These are phyloP conservation scores for Leccinellum albellum DNA, from an alignment of 768 basidiomycete species.

Conservation along the genomic window DNA sequence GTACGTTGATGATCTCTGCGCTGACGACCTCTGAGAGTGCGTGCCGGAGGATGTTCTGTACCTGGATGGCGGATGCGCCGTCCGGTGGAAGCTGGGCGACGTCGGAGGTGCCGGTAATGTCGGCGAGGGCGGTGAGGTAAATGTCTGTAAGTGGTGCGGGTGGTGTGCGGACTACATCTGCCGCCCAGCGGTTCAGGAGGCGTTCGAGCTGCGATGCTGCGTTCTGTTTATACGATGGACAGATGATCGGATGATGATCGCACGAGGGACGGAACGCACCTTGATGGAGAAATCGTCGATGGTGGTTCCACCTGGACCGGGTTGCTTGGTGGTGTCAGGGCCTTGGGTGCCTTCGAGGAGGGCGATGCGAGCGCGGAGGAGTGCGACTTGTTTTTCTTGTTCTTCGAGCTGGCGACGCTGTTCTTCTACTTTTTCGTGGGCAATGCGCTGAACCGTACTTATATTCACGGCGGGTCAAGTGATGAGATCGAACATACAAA, in stretches of 20 bases:
- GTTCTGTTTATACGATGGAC: constrained; percentile 44
- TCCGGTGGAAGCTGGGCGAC: constrained; percentile 39
- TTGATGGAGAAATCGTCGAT: constrained; percentile 89
- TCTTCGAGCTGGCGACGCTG: constrained; percentile 76
- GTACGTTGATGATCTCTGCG: constrained; percentile 78
- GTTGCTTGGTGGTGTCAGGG: constrained; percentile 28
- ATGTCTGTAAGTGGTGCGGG: constrained; percentile 51
- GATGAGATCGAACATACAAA: constrained; percentile 50
- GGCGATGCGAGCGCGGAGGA: constrained; percentile 65
- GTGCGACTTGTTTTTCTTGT: constrained; percentile 79
- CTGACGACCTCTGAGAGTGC: constrained; percentile 71
- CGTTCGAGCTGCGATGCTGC: constrained; percentile 79
- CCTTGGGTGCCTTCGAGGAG: constrained; percentile 58
- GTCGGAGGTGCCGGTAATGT: constrained; percentile 45
- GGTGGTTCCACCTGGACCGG: constrained; percentile 58
- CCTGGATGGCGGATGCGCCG: constrained; percentile 60
- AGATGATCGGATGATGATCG: not conserved
- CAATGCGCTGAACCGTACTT: constrained; percentile 52
- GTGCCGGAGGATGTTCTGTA: constrained; percentile 77
- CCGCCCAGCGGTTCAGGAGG: constrained; percentile 84
- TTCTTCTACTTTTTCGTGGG: constrained; percentile 85
- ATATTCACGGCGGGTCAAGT: not conserved
- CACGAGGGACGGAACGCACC: constrained; percentile 37
- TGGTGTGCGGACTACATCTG: constrained; percentile 61
- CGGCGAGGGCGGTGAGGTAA: constrained; percentile 55